Conservation (phyloP, 2,329 filamentous ascomycete genomes). For the Fusarium sp. region DNA sequence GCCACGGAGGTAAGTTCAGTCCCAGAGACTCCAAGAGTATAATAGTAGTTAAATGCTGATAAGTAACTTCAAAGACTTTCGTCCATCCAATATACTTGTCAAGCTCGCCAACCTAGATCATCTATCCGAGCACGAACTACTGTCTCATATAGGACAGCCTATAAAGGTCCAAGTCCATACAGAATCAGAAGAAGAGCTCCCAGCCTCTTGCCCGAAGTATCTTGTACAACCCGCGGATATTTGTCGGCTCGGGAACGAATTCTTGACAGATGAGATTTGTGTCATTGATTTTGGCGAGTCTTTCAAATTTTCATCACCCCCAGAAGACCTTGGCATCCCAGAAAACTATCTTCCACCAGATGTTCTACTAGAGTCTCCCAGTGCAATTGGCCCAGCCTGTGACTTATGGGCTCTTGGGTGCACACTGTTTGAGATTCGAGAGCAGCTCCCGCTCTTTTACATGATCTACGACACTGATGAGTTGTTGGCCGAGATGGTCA, state of each 20-base stretch:
- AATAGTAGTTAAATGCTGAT: no score
- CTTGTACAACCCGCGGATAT: constrained; percentile 41
- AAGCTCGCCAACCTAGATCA: constrained; percentile 42
- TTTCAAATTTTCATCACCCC: constrained; percentile 26
- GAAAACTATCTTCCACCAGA: constrained; percentile 51
- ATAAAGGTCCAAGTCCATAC: constrained; percentile 8
- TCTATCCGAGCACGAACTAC: constrained; percentile 39
- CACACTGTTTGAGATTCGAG: constrained; percentile 52
- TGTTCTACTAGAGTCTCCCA: constrained; percentile 38
- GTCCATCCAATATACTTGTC: constrained; percentile 48
- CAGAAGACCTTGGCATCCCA: constrained; percentile 47
- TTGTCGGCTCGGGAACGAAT: neutral
- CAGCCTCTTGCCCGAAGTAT: constrained; percentile 39
- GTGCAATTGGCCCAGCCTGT: constrained; percentile 27
- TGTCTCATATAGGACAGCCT: constrained; percentile 34
- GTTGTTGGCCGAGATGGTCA: constrained; percentile 46
- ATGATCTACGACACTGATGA: constrained; percentile 50
- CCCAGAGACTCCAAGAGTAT: rapidly evolving
- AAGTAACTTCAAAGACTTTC: constrained; percentile 35
- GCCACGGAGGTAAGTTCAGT: constrained; percentile 47
- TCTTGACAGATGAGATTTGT: constrained; percentile 35
- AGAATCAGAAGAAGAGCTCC: constrained; percentile 13
- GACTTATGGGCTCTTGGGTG: constrained; percentile 55
- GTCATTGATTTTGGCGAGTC: constrained; percentile 47
- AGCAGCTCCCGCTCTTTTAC: constrained; percentile 49